Evolutionary conservation across 768 basidiomycete genomes (phyloP), one percentile per base, ranked within the genome.

Genomic region (Auricularia heimuer): DNA sequence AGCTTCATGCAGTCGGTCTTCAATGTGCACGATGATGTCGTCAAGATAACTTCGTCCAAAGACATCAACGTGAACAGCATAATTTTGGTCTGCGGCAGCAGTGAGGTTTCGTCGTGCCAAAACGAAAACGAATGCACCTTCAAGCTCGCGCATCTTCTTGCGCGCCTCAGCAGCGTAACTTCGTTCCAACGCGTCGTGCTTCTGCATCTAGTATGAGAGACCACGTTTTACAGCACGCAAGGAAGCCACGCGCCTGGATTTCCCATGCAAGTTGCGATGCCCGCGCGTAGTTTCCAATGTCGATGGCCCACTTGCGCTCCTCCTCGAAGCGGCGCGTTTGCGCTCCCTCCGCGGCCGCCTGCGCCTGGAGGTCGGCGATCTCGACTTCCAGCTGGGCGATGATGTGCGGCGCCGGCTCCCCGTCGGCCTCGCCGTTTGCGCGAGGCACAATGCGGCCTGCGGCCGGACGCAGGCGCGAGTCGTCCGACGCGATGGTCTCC

Each of bases 231-330:
- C 29, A 29, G 24, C 24, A 34, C 8, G 24, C 10, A 29, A 6
- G 14, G 24, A 60, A 35, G 11, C 24, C 8, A 35, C 56, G 21
- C 56, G 24, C 56, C 77, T 88, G 88, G 66, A 91, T 88, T 73
- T 91, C 88, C 86, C 89, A 91, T 70, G 85, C 85, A 80, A 92
- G 85, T 77, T 94, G 86, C 34, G 81, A 78, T 36, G 90, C 90
- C 58, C 90, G 83, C 8, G 89, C 85, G 54, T 77, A 66, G 71
- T 94, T 91, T 0, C 90, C 90, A 72, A 88, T 85, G 21, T 88
- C 88, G 45, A 87, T 72, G 0, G 92, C 92, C 92, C 92, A 94
- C 73, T 92, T 90, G 68, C 85, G 81, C 75, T 94, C 92, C 75
- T 94, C 92, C 77, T 86, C 89, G 77, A 85, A 89, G 64, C 90